These are phyloP conservation scores for Colletotrichum nymphaeae DNA, from an alignment of 2,329 filamentous ascomycete genomes.

Conservation along the genomic window DNA sequence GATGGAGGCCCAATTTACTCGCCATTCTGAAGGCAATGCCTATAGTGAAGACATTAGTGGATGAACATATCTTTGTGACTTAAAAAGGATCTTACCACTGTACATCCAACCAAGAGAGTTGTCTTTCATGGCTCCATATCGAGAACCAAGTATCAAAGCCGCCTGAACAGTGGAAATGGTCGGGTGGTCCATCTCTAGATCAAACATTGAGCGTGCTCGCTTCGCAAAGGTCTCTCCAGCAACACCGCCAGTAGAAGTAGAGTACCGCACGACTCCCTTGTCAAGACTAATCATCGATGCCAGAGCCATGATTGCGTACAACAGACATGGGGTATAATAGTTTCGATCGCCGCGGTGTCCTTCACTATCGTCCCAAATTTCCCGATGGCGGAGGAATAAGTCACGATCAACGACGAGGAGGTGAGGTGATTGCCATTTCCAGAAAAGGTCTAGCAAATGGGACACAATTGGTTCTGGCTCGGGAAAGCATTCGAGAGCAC, in stretches of 20 bases:
- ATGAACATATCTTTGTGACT: background rate
- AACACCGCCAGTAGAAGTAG: background rate
- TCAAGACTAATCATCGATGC: constrained; percentile 31
- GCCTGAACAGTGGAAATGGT: constrained; percentile 20
- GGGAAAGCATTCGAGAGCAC: background rate
- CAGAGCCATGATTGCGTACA: constrained; percentile 23
- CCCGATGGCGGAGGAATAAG: constrained; percentile 9
- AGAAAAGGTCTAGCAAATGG: constrained; percentile 26
- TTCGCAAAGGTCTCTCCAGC: constrained; percentile 22
- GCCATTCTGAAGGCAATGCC: constrained; percentile 26
- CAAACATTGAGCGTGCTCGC: background rate
- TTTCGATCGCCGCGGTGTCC: background rate
- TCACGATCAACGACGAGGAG: constrained; percentile 16
- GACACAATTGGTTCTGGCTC: constrained; percentile 33
- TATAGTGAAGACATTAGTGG: background rate
- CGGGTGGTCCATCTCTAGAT: constrained; percentile 7
- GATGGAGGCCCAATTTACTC: constrained; percentile 2
- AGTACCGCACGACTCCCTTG: constrained; percentile 25
- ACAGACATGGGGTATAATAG: constrained; percentile 5
- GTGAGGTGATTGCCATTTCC: constrained; percentile 23
- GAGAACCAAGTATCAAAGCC: constrained; percentile 11
- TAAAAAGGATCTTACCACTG: constrained; percentile 1
- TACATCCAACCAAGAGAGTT: constrained; percentile 22
- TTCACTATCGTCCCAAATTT: constrained; percentile 20
- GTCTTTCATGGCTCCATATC: constrained; percentile 6